Conservation (phyloP, 768 basidiomycete genomes). For the Termitomyces sp. region DNA sequence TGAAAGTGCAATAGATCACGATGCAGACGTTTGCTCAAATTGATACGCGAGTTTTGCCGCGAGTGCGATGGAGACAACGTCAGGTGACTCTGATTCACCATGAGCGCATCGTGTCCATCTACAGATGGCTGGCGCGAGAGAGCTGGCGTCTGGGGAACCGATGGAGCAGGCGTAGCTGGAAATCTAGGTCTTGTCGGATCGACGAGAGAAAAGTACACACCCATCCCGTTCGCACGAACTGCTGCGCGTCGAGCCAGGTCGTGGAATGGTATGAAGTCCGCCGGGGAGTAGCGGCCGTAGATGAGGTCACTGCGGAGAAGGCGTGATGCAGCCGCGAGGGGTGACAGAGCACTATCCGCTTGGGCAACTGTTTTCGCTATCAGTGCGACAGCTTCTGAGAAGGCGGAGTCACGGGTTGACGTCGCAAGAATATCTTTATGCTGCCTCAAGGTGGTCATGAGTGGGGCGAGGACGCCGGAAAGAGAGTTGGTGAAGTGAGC, state of each 20-base stretch:
- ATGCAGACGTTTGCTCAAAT: conserved; percentile 31
- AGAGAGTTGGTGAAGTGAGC: conserved; percentile 54
- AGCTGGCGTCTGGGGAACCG: conserved; percentile 29
- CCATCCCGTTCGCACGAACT: conserved; percentile 62
- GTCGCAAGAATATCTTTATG: conserved; percentile 47
- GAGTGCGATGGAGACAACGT: conserved; percentile 11
- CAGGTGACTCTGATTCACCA: background rate
- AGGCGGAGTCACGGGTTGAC: conserved; percentile 39
- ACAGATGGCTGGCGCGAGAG: conserved; percentile 13
- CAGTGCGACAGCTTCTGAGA: conserved; percentile 27
- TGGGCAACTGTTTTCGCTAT: conserved; percentile 33
- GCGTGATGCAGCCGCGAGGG: conserved; percentile 49
- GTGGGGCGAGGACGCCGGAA: conserved; percentile 44
- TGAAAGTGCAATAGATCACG: conserved; percentile 38
- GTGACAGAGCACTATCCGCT: conserved; percentile 50
- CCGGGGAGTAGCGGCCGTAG: conserved; percentile 58
- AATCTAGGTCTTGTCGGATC: conserved; percentile 63
- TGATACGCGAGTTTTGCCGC: conserved; percentile 21
- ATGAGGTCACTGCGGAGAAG: conserved; percentile 60
- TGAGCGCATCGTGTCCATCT: background rate
- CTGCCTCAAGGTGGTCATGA: conserved; percentile 41
- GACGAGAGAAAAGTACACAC: conserved; percentile 59
- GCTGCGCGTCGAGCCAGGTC: conserved; percentile 46
- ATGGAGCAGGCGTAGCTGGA: conserved; percentile 44
- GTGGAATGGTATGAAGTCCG: conserved; percentile 54